Conservation (phyloP, 306 rosid genomes). For the Fragaria nilgerrensis region DNA sequence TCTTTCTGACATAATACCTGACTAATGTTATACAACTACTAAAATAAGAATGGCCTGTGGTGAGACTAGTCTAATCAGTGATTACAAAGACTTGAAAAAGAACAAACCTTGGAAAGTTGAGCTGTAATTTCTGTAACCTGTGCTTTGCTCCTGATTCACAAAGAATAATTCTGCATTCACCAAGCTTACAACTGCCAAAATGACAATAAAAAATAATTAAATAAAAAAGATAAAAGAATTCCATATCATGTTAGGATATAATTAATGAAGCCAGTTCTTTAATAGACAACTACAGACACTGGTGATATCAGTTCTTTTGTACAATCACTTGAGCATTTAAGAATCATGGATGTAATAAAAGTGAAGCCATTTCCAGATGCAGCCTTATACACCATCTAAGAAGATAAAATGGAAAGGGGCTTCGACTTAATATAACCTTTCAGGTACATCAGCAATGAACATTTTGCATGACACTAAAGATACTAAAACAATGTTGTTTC, state of each 20-base stretch:
- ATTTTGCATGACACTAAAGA: not conserved
- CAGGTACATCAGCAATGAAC: not conserved
- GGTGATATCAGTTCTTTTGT: not conserved
- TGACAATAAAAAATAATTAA: not conserved
- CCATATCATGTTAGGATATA: not conserved
- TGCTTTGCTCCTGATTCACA: slow-evolving; percentile 91
- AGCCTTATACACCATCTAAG: not conserved
- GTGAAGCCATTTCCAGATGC: not conserved
- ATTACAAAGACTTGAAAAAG: not conserved
- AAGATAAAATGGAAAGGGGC: not conserved
- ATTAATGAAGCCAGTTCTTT: not conserved
- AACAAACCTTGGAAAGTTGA: slow-evolving; percentile 85
- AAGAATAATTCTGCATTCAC: slow-evolving; percentile 78
- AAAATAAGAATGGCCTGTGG: not conserved
- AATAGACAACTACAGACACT: not conserved
- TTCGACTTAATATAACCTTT: not conserved
- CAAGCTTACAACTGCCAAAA: slow-evolving; percentile 71
- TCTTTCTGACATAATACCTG: not conserved
- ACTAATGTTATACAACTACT: not conserved
- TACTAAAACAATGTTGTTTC: not conserved
- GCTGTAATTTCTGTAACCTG: slow-evolving; percentile 83
- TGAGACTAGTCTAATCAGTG: not conserved
- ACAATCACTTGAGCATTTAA: not conserved
- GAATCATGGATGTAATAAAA: not conserved
- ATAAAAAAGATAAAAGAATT: not conserved